These are phyloP conservation scores for Saccharomycopsis guyanensis DNA, from an alignment of 805 yeast genomes.

Conservation along the genomic window DNA sequence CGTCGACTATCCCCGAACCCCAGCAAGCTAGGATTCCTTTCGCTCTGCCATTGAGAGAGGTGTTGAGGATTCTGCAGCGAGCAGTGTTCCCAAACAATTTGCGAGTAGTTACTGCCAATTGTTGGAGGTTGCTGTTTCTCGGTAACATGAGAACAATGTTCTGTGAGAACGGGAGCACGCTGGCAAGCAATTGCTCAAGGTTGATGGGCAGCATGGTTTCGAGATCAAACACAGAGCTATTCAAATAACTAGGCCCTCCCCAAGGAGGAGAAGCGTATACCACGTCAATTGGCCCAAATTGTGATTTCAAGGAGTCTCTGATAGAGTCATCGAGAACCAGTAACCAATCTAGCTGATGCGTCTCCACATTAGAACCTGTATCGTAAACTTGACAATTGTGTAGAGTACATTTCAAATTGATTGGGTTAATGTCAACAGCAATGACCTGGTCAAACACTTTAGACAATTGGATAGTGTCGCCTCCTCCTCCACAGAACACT, in stretches of 20 bases:
- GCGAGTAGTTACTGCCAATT: conserved; percentile 40
- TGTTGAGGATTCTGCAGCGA: conserved; percentile 38
- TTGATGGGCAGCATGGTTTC: conserved; percentile 40
- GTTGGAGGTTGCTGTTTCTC: conserved; percentile 46
- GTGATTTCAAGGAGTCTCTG: conserved; percentile 13
- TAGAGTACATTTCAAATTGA: conserved; percentile 56
- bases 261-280: conserved; percentile 80
- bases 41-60: background rate
- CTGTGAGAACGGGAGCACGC: conserved; percentile 2
- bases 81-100: conserved; percentile 38
- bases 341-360: conserved; percentile 40
- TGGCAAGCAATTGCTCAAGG: conserved; percentile 34
- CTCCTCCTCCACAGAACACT: conserved; percentile 84
- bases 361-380: conserved; percentile 43
- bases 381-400: conserved; percentile 63
- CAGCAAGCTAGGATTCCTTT: background rate
- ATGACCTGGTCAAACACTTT: conserved; percentile 44
- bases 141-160: conserved; percentile 61
- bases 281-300: conserved; percentile 33
- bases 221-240: conserved; percentile 39
- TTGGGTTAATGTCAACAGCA: conserved; percentile 54
- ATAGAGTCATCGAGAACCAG: conserved; percentile 16
- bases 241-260: conserved; percentile 68
- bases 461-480: conserved; percentile 75
- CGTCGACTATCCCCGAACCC: too few relatives aligned